Evolutionary conservation across 441 rosid species (phyloP), one percentile per base, ranked within the genome.

Genomic region (Eutrema salsugineum): DNA sequence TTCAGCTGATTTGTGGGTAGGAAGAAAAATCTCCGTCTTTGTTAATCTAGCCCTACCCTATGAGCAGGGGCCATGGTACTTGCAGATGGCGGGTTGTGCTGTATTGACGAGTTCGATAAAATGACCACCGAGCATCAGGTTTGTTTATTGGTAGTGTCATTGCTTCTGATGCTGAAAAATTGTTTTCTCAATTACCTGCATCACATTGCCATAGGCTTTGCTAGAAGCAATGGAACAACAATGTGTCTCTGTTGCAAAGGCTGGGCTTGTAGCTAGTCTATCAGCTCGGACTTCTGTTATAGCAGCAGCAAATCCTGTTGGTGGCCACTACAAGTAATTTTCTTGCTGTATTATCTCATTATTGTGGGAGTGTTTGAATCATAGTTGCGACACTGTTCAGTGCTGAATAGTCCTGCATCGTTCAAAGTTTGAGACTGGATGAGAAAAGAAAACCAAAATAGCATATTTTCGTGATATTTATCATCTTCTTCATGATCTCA

Each of bases 171-270:
- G 65, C 70, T 30, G 40, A 67, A n/a, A n/a, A n/a, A 8, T 72
- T 70, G 55, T 50, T 57, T 12, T 64, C 61, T 48, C 42, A 27
- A 65, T 74, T 56, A 70, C 79, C 73, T 65, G 66, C 51, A 53
- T 59, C 68, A 53, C 19, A 63, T 66, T 76, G 35, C 47, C 53
- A 44, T 87, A 95, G 99, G 93, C 98, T 64, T 86, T 95, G 77
- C 83, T 95, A 78, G 99, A 95, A 88, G 99, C 99, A 77, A 95
- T 93, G 99, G 99, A 95, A 77, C 99, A 95, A 79, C 99, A 93
- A 77, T 89, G 95, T 76, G 99, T 95, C 71, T 95, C 99, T 71
- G 94, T 95, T 53, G 98, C 99, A 61, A 95, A 95, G 83, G 99
- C 99, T 76, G 99, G 99, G 76, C 87, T 95, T 61, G 91, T 93